A percentile compares a stretch with the other conserved stretches of the same genome.
These are phyloP conservation scores for Gastrolobium villosum DNA, from an alignment of 306 rosid genomes.

Conservation along the genomic window DNA sequence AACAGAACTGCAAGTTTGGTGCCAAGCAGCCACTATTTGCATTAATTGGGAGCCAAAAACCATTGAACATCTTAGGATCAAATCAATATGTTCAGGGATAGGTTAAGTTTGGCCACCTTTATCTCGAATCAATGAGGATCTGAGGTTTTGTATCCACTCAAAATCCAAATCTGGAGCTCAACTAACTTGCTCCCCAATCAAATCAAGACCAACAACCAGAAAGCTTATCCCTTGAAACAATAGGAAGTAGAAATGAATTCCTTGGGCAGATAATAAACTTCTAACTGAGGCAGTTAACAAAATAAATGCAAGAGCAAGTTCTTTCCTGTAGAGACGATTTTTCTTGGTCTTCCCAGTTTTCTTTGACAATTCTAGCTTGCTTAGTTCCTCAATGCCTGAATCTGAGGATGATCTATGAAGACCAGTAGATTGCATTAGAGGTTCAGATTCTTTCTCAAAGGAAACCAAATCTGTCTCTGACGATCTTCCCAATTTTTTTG, in stretches of 20 bases:
- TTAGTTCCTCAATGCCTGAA: slow-evolving; percentile 84
- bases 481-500: slow-evolving; percentile 95
- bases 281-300: slow-evolving; percentile 87
- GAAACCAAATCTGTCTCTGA: slow-evolving; percentile 90
- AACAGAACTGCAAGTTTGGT: slow-evolving; percentile 49
- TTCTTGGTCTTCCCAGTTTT: slow-evolving; percentile 69
- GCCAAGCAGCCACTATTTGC: slow-evolving; percentile 55
- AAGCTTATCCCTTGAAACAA: slow-evolving; percentile 96
- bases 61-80: slow-evolving; percentile 49
- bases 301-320: slow-evolving; percentile 90
- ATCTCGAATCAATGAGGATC: slow-evolving; percentile 44
- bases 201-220: slow-evolving; percentile 93
- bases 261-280: slow-evolving; percentile 97
- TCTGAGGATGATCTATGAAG: slow-evolving; percentile 90
- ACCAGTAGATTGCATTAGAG: slow-evolving; percentile 61
- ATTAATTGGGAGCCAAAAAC: slow-evolving; percentile 55
- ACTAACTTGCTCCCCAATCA: slow-evolving; percentile 97
- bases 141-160: slow-evolving; percentile 46
- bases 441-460: slow-evolving; percentile 74
- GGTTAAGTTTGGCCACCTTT: slow-evolving; percentile 44
- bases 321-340: slow-evolving; percentile 92
- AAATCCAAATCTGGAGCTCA: slow-evolving; percentile 50
- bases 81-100: slow-evolving; percentile 34
- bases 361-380: slow-evolving; percentile 75
- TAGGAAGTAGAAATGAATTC: slow-evolving; percentile 97